Conservation (phyloP, 2,329 filamentous ascomycete genomes). For the Diaporthe sp. region DNA sequence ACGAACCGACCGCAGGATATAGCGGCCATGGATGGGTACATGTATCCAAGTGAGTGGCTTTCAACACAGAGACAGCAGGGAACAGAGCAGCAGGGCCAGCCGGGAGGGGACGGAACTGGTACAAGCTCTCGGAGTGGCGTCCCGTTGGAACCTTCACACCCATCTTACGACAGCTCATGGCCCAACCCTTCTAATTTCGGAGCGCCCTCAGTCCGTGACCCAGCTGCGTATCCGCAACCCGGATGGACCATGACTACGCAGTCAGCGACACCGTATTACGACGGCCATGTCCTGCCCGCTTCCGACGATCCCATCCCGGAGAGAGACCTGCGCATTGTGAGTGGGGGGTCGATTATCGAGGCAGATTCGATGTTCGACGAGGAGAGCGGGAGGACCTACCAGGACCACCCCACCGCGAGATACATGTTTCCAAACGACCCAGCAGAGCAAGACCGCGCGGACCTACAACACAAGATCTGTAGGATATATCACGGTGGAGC, state of each 20-base stretch:
- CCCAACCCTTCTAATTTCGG: neutral
- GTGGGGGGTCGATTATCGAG: slow-evolving; percentile 7
- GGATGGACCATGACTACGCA: neutral
- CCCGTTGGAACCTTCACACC: neutral
- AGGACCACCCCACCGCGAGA: slow-evolving; percentile 9
- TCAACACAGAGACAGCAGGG: neutral
- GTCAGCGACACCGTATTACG: neutral
- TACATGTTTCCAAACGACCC: slow-evolving; percentile 9
- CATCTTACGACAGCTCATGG: neutral
- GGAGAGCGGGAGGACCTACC: slow-evolving; percentile 16
- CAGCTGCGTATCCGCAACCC: neutral
- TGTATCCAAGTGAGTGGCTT: slow-evolving; percentile 12
- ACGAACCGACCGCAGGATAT: neutral
- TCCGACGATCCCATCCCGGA: neutral
- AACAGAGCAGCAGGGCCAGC: neutral
- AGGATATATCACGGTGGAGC: neutral
- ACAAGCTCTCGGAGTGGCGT: neutral
- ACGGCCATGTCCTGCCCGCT: neutral
- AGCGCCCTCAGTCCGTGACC: neutral
- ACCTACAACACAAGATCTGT: neutral
- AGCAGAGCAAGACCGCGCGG: neutral
- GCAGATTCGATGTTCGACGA: slow-evolving; percentile 7
- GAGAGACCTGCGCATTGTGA: neutral
- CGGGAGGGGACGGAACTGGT: neutral
- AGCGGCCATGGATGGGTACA: neutral